phyloP scores from a whole-genome alignment of 495 filamentous ascomycete species.

The Neurospora tetraspora region DNA sequence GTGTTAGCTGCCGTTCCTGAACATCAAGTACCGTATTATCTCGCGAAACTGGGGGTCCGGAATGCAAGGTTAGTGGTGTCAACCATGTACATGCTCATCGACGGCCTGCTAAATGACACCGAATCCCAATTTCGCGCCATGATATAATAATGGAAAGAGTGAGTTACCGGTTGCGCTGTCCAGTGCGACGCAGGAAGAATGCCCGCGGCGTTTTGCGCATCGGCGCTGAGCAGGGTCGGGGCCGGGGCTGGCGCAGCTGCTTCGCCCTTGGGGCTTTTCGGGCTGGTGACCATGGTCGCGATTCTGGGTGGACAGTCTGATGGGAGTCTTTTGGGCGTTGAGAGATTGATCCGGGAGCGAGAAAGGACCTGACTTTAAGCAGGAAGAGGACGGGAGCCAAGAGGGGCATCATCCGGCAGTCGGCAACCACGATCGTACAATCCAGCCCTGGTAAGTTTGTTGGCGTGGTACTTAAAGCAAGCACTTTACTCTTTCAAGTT shows the following conservation, averaged over 20 bases:
- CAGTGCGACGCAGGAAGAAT: slow-evolving; percentile 2
- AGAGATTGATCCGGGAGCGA: not conserved
- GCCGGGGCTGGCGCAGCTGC: not conserved
- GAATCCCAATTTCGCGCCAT: no score
- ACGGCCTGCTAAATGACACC: no score
- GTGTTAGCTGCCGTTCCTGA: not conserved
- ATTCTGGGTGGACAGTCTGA: not conserved
- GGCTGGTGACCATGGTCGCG: not conserved
- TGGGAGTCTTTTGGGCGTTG: not conserved
- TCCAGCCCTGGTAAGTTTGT: no score
- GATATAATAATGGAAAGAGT: not conserved
- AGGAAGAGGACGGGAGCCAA: not conserved
- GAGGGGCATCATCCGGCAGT: not conserved
- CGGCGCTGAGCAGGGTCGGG: not conserved
- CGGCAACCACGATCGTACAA: not conserved
- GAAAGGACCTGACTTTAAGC: not conserved
- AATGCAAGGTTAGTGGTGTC: no score
- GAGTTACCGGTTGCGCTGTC: not conserved
- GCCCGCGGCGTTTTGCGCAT: not conserved
- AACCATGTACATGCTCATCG: no score
- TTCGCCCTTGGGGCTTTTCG: not conserved
- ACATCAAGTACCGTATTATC: no score
- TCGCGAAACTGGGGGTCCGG: no score
- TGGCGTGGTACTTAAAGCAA: no score
- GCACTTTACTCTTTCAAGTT: no score